Percentiles rank a stretch among this genome's conserved stretches.
Evolutionary conservation across 2,329 filamentous ascomycete genomes (phyloP).

Genomic region (Penicillium sp.): DNA sequence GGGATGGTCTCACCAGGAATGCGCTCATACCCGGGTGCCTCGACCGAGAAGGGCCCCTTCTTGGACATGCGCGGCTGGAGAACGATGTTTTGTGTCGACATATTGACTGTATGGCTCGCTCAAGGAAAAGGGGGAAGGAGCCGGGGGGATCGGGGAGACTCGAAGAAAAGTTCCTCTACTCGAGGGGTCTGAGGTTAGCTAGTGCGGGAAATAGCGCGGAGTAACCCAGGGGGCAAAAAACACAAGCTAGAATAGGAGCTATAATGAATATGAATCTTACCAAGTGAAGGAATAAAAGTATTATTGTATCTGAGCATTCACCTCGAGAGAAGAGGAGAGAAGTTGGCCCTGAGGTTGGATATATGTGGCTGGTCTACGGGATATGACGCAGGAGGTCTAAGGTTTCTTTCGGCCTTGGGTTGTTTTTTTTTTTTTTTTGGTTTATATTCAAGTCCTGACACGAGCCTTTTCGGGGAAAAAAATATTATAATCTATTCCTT

Average conservation of each 20-base stretch:
- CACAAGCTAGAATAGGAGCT: not conserved
- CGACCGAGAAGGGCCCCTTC: conserved; percentile 72
- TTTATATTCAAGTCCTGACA: too few relatives aligned
- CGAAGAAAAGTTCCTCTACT: conserved; percentile 15
- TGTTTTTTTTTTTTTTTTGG: not conserved
- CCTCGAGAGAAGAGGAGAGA: conserved; percentile 2
- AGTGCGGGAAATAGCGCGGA: conserved; percentile 1
- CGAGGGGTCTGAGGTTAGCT: conserved; percentile 5
- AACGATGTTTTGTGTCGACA: conserved; percentile 33
- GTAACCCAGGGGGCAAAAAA: not conserved
- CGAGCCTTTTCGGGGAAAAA: too few relatives aligned
- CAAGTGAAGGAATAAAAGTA: not conserved
- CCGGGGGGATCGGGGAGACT: conserved; percentile 1
- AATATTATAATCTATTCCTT: not conserved
- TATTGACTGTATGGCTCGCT: conserved; percentile 22
- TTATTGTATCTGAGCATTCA: not conserved
- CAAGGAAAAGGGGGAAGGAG: conserved; percentile 2
- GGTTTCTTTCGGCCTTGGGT: not conserved
- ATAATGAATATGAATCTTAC: conserved; percentile 1
- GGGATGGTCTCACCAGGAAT: conserved; percentile 81
- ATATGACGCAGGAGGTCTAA: conserved; percentile 4
- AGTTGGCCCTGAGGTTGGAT: conserved; percentile 1
- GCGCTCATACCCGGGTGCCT: conserved; percentile 65
- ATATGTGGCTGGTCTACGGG: conserved; percentile 16
- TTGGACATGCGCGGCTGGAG: conserved; percentile 56